Base-by-base conservation (phyloP, 139 green algal genomes). In the Yamagishiella unicocca region DNA sequence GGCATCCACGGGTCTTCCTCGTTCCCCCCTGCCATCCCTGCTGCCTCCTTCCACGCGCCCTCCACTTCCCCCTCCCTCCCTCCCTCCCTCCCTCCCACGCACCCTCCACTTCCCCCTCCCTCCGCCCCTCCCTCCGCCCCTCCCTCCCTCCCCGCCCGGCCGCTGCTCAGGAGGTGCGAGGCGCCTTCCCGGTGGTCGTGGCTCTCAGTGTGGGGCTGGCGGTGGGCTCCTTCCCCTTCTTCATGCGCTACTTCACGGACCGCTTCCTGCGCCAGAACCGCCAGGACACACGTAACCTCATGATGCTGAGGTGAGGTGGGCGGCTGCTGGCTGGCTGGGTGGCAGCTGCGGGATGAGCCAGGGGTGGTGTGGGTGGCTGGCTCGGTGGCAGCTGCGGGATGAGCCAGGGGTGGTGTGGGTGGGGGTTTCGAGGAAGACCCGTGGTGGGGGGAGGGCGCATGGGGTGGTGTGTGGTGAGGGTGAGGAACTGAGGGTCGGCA, bases 241-340 rank as follows among this genome's bases (percentile, higher is more conserved):
- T 83, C 22, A 70, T 88, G 35, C 58, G 19, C 1, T 4, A 53
- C 35, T 78, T 87, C 43, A 87, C 81, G 0, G 43, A 79, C 33
- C 81, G 81, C 33, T 68, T 70, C 64, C 24, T 87, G 24, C 22
- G 66, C 2, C 35, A 53, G 31, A 71, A 9, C 33, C 70, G 45
- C 4, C 70, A 45, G 9, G 64, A 82, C 46, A 46, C 70, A 2
- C 29, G 17, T 6, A 80, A 71, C 37, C 37, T 88, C 7, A 29
- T 22, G 14, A 67, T 66, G 64, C 83, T 72, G 42, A 17, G 83
- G 68, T 88, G 38, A 27, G 68, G 7, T 5, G 8, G 2, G 3
- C 31, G n/a, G n/a, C n/a, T n/a, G n/a, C n/a, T n/a, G n/a, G n/a
- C n/a, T n/a, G n/a, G n/a, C n/a, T n/a, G n/a, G n/a, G n/a, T n/a